Evolutionary conservation across 225 moss, liverwort and hornwort species (phyloP).

Genomic region (Lunularia cruciata): DNA sequence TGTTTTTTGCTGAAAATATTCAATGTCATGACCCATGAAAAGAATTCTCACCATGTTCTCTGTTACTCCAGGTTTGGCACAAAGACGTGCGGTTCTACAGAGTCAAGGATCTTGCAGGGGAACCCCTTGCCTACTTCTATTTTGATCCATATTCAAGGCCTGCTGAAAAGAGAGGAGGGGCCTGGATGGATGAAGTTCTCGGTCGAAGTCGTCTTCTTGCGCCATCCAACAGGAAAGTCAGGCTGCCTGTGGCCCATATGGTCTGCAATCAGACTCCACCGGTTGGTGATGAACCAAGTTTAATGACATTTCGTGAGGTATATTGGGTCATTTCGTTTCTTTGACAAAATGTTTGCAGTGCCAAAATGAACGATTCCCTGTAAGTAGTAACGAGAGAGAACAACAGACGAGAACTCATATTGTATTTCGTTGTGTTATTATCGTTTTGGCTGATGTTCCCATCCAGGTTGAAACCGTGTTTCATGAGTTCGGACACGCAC

Average conservation of each 20-base stretch:
- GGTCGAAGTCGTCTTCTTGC: slow-evolving; percentile 61
- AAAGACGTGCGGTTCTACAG: slow-evolving; percentile 54
- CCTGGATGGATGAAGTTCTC: slow-evolving; percentile 65
- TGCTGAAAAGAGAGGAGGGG: slow-evolving; percentile 60
- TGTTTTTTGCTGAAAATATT: too few relatives aligned
- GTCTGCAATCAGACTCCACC: slow-evolving; percentile 69
- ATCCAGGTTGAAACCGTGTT: slow-evolving; percentile 60
- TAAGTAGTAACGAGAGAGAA: too few relatives aligned
- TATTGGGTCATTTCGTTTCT: background rate
- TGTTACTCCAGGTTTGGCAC: slow-evolving; percentile 44
- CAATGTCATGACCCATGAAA: too few relatives aligned
- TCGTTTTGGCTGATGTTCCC: background rate
- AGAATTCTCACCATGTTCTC: too few relatives aligned
- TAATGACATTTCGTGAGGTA: slow-evolving; percentile 63
- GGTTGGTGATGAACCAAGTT: slow-evolving; percentile 56
- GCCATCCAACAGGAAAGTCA: slow-evolving; percentile 41
- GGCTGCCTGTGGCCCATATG: slow-evolving; percentile 60
- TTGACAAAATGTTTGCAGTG: too few relatives aligned
- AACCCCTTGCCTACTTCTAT: slow-evolving; percentile 54
- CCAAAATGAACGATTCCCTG: too few relatives aligned
- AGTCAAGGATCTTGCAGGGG: slow-evolving; percentile 54
- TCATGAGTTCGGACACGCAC: slow-evolving; percentile 59
- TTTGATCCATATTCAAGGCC: slow-evolving; percentile 64
- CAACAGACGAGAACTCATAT: background rate
- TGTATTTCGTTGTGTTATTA: background rate